phyloP scores from a whole-genome alignment of 208 protist species.

The Wallacemonas sp. region DNA sequence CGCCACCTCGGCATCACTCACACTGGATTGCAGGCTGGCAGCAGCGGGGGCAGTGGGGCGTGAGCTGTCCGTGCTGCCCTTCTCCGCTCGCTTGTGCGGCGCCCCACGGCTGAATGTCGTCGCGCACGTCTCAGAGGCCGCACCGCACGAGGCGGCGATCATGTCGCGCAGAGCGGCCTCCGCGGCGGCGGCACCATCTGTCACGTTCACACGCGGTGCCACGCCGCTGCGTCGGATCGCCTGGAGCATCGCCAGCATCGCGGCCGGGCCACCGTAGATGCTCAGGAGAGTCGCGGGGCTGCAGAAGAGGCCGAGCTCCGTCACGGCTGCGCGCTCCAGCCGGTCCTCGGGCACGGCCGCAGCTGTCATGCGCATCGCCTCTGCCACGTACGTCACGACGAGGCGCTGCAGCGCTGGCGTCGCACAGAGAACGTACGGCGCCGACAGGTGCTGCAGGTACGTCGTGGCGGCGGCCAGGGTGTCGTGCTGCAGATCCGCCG shows the following conservation, averaged over 20 bases:
- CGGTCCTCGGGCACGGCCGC: conserved; percentile 10
- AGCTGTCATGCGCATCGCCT: conserved; percentile 31
- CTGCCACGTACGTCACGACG: conserved; percentile 38
- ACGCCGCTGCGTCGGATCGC: neutral
- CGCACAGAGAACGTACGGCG: conserved; percentile 56
- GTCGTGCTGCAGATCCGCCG: conserved; percentile 44
- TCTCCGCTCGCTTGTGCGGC: too few species aligned
- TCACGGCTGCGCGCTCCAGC: conserved; percentile 51
- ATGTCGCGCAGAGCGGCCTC: conserved; percentile 6
- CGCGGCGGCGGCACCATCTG: conserved; percentile 13
- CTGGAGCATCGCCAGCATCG: neutral
- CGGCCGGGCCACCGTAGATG: conserved; percentile 25
- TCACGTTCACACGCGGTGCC: conserved; percentile 8
- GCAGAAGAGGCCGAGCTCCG: conserved; percentile 54
- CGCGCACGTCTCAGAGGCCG: neutral
- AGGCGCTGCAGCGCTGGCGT: conserved; percentile 40
- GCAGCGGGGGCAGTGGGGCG: too few species aligned
- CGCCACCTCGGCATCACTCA: conserved; percentile 36
- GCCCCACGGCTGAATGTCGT: conserved; percentile 6
- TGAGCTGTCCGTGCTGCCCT: too few species aligned
- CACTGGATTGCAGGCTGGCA: neutral
- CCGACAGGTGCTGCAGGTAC: conserved; percentile 41
- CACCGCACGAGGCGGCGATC: conserved; percentile 29
- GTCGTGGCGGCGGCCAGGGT: conserved; percentile 48
- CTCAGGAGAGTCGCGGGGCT: conserved; percentile 28